Conservation (phyloP, 2,329 filamentous ascomycete species). For the Trematosphaeria pertusa region DNA sequence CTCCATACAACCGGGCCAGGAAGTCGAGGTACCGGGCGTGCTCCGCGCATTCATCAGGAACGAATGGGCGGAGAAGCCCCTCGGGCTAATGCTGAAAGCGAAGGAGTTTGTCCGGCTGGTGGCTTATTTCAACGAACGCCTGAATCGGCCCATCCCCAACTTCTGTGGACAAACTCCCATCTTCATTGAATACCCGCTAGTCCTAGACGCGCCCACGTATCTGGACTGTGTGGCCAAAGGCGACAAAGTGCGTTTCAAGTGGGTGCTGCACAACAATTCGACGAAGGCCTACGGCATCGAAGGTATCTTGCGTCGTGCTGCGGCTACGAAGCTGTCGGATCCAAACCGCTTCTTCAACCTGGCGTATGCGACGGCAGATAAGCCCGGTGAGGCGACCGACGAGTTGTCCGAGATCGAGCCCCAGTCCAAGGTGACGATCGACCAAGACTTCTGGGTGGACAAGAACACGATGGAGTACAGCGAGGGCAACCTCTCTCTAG, state of each 20-base stretch:
- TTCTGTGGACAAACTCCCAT: slow-evolving; percentile 7
- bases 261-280: slow-evolving; percentile 19
- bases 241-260: slow-evolving; percentile 18
- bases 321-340: slow-evolving; percentile 13
- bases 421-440: slow-evolving; percentile 13
- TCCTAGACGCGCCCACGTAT: slow-evolving; percentile 13
- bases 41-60: slow-evolving; percentile 14
- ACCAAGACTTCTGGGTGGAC: slow-evolving; percentile 20
- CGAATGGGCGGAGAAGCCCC: slow-evolving; percentile 9
- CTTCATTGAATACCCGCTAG: slow-evolving; percentile 14
- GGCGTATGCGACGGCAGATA: slow-evolving; percentile 7
- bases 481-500: slow-evolving; percentile 13
- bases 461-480: slow-evolving; percentile 11
- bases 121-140: slow-evolving; percentile 12
- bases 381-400: slow-evolving; percentile 9
- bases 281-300: slow-evolving; percentile 18
- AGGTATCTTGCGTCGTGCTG: slow-evolving; percentile 6
- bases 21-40: slow-evolving; percentile 13
- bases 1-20: slow-evolving; percentile 13
- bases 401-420: slow-evolving; percentile 15
- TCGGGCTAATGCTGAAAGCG: slow-evolving; percentile 4
- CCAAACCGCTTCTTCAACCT: slow-evolving; percentile 16
- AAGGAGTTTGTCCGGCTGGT: slow-evolving; percentile 8
- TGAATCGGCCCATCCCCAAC: slow-evolving; percentile 12
- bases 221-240: slow-evolving; percentile 23